Evolutionary conservation across 1,284 basidiomycete genomes (phyloP).

Genomic region (Malassezia obtusa): DNA sequence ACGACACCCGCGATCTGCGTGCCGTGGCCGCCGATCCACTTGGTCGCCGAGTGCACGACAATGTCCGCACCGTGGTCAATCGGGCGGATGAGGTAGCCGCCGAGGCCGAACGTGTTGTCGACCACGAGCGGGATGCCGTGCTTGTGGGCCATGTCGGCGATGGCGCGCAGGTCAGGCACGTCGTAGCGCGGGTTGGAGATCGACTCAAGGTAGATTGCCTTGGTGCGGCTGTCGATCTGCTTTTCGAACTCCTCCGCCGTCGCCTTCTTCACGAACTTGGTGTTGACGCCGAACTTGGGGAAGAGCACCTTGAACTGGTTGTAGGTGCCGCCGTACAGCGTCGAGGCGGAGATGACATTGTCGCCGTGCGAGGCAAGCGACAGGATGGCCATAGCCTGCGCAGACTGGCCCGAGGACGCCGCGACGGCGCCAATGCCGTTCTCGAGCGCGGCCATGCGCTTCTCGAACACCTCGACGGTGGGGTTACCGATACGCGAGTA

Average conservation of each 20-base stretch:
- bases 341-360: slow-evolving; percentile 63
- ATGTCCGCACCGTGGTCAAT: slow-evolving; percentile 74
- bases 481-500: slow-evolving; percentile 64
- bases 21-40: slow-evolving; percentile 85
- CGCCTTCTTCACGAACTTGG: slow-evolving; percentile 63
- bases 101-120: slow-evolving; percentile 83
- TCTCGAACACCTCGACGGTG: slow-evolving; percentile 74
- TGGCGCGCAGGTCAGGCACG: slow-evolving; percentile 61
- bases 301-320: slow-evolving; percentile 70
- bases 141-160: slow-evolving; percentile 69
- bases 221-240: slow-evolving; percentile 50
- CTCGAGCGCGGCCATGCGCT: slow-evolving; percentile 71
- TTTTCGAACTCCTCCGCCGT: slow-evolving; percentile 61
- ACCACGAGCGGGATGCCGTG: slow-evolving; percentile 68
- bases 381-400: slow-evolving; percentile 63
- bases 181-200: slow-evolving; percentile 75
- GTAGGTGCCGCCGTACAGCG: slow-evolving; percentile 56
- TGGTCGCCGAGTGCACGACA: slow-evolving; percentile 76
- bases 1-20: slow-evolving; percentile 77
- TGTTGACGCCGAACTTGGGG: slow-evolving; percentile 67
- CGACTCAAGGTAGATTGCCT: slow-evolving; percentile 63
- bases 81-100: slow-evolving; percentile 64
- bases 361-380: slow-evolving; percentile 63
- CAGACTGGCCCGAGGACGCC: slow-evolving; percentile 66
- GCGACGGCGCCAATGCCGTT: slow-evolving; percentile 72